phyloP scores from a whole-genome alignment of 345 rosid genomes.

The Hevea brasiliensis region DNA sequence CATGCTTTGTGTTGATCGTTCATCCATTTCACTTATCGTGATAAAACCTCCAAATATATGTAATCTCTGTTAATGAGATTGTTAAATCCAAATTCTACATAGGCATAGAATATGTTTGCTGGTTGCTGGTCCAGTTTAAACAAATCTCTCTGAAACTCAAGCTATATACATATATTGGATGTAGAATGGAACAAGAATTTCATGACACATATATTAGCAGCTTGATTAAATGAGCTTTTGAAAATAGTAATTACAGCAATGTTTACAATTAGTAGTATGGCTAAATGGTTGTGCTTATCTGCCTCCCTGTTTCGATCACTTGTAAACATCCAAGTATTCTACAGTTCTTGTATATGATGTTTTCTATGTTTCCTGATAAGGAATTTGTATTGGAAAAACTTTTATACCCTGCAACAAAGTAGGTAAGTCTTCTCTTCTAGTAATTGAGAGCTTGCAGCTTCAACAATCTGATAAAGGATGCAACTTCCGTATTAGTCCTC shows the following conservation, averaged over 20 bases:
- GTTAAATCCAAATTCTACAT: too few species aligned
- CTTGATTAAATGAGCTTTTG: too few species aligned
- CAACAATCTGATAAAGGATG: slow-evolving; percentile 67
- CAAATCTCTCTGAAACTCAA: background rate
- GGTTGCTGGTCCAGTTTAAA: background rate
- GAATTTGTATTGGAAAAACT: slow-evolving; percentile 6
- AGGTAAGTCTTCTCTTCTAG: slow-evolving; percentile 56
- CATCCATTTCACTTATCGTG: too few species aligned
- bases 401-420: slow-evolving; percentile 46
- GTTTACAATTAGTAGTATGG: too few species aligned
- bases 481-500: slow-evolving; percentile 12
- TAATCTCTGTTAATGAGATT: too few species aligned
- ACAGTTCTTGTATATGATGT: slow-evolving; percentile 8
- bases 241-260: too few species aligned
- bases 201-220: background rate
- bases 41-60: too few species aligned
- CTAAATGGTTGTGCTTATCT: too few species aligned
- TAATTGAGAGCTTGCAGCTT: slow-evolving; percentile 45
- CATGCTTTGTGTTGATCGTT: too few species aligned
- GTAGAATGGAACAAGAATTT: too few species aligned
- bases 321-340: background rate
- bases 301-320: too few species aligned
- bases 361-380: background rate
- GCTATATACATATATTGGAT: background rate
- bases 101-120: too few species aligned